phyloP scores from a whole-genome alignment of 2,329 filamentous ascomycete species.

The Ceratocystis cubensis region DNA sequence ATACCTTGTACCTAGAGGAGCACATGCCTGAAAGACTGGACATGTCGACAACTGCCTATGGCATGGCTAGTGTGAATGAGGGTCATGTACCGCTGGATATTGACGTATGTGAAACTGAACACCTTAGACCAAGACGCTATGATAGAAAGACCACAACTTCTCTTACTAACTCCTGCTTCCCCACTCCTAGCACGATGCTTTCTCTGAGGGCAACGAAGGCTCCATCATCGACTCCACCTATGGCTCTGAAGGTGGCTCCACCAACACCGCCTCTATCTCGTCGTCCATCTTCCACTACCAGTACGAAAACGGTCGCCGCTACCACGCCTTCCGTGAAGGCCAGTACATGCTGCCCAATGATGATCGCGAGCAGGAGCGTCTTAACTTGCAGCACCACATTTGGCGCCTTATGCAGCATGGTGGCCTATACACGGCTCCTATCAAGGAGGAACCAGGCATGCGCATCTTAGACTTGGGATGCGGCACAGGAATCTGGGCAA shows the following conservation, averaged over 20 bases:
- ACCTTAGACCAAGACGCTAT: too few relatives aligned
- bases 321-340: constrained; percentile 37
- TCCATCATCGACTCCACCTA: constrained; percentile 29
- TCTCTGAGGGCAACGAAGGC: constrained; percentile 12
- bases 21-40: constrained; percentile 20
- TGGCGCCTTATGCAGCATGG: constrained; percentile 36
- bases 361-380: constrained; percentile 40
- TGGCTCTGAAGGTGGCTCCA: constrained; percentile 26
- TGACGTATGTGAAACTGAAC: constrained; percentile 15
- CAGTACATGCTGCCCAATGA: constrained; percentile 38
- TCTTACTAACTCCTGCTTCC: not conserved
- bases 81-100: constrained; percentile 17
- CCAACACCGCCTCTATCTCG: constrained; percentile 29
- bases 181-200: constrained; percentile 12
- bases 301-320: constrained; percentile 38
- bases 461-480: constrained; percentile 46
- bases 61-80: constrained; percentile 15
- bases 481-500: constrained; percentile 47
- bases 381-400: constrained; percentile 44
- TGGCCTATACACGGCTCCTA: constrained; percentile 35
- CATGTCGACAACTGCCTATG: constrained; percentile 20
- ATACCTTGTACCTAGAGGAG: constrained; percentile 20
- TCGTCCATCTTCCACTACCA: constrained; percentile 35
- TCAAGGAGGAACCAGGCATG: constrained; percentile 27
- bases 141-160: not conserved